Evolutionary conservation across 805 yeast species (phyloP).

Genomic region (Blastobotrys parvus): DNA sequence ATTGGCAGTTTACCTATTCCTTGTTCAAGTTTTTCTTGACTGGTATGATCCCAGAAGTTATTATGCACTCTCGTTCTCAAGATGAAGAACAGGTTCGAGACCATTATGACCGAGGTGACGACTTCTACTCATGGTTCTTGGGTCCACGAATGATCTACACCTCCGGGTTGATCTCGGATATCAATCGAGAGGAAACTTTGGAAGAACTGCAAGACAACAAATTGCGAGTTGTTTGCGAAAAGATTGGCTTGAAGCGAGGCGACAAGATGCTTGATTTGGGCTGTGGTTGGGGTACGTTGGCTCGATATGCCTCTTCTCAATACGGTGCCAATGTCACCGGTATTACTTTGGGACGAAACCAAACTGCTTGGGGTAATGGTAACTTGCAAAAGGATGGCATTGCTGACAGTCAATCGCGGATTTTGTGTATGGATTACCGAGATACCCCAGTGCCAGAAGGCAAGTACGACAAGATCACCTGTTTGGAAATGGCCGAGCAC

Average conservation of each 20-base stretch:
- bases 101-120: conserved; percentile 94
- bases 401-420: conserved; percentile 56
- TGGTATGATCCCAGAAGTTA: conserved; percentile 89
- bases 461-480: conserved; percentile 78
- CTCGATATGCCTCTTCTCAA: conserved; percentile 71
- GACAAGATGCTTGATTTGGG: conserved; percentile 79
- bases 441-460: conserved; percentile 71
- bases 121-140: conserved; percentile 86
- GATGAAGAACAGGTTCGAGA: conserved; percentile 96
- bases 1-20: conserved; percentile 66
- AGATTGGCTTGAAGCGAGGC: conserved; percentile 63
- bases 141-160: conserved; percentile 95
- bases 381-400: conserved; percentile 64
- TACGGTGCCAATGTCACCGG: conserved; percentile 86
- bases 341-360: conserved; percentile 82
- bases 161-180: conserved; percentile 73
- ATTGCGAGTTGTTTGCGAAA: conserved; percentile 78
- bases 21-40: conserved; percentile 73
- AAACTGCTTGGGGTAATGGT: conserved; percentile 80
- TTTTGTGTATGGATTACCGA: conserved; percentile 81
- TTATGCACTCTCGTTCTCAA: conserved; percentile 85
- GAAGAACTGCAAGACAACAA: conserved; percentile 78
- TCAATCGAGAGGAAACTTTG: conserved; percentile 59
- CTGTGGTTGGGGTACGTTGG: conserved; percentile 95
- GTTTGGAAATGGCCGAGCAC: conserved; percentile 94